Percentiles rank a stretch among this genome's conserved stretches.
These are phyloP conservation scores for Scutellaria galericulata DNA, from an alignment of 257 asterid genomes.

Conservation along the genomic window DNA sequence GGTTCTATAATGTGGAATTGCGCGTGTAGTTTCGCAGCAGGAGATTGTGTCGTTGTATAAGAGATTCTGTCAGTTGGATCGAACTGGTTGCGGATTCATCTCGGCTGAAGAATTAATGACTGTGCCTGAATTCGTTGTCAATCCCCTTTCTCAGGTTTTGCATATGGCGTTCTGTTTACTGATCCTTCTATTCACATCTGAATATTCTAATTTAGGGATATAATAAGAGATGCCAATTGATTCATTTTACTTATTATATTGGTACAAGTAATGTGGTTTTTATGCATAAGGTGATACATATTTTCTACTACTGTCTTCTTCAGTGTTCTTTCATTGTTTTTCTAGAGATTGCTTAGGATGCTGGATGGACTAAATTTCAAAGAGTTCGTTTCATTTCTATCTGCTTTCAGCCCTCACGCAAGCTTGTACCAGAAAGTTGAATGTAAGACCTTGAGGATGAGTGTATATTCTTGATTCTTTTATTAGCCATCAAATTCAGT, in stretches of 20 bases:
- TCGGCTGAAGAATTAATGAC: slow-evolving; percentile 60
- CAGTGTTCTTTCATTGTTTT: slow-evolving; percentile 27
- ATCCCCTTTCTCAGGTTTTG: slow-evolving; percentile 60
- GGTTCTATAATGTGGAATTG: background rate
- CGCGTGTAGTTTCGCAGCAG: slow-evolving; percentile 51
- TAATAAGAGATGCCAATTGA: background rate
- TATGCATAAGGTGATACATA: slow-evolving; percentile 2
- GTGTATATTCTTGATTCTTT: background rate
- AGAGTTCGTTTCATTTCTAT: slow-evolving; percentile 84
- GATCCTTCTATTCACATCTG: slow-evolving; percentile 3
- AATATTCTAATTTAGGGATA: background rate
- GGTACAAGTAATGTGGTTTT: background rate
- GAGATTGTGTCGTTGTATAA: slow-evolving; percentile 56
- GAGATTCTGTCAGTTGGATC: slow-evolving; percentile 63
- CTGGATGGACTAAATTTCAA: slow-evolving; percentile 81
- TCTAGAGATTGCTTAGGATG: slow-evolving; percentile 83
- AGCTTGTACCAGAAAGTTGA: slow-evolving; percentile 73
- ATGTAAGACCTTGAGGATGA: slow-evolving; percentile 47
- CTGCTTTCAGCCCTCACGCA: slow-evolving; percentile 84
- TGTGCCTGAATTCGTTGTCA: slow-evolving; percentile 63
- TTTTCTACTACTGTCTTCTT: slow-evolving; percentile 12
- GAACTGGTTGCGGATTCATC: slow-evolving; percentile 51
- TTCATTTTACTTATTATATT: background rate
- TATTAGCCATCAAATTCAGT: background rate
- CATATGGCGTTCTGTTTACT: background rate